Conservation (phyloP, 805 yeast species). For the Cyberlindnera xylosilytica region DNA sequence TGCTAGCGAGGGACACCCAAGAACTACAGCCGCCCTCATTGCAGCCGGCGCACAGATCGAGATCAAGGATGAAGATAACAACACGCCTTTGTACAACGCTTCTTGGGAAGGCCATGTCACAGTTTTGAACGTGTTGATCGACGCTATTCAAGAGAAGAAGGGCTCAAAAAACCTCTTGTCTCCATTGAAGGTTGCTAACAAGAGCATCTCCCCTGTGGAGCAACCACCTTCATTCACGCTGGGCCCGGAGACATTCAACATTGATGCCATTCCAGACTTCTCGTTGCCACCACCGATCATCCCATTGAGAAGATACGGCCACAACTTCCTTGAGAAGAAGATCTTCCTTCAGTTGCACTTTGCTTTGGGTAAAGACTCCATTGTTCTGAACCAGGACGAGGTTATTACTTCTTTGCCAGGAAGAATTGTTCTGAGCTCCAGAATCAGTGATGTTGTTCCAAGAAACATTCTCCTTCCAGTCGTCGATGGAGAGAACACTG, state of each 20-base stretch:
- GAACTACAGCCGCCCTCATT: conserved; percentile 67
- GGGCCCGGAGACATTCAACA: conserved; percentile 33
- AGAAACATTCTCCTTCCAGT: conserved; percentile 80
- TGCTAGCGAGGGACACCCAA: conserved; percentile 76
- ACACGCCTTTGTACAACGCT: conserved; percentile 81
- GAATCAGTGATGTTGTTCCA: conserved; percentile 78
- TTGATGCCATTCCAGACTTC: conserved; percentile 84
- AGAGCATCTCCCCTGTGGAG: conserved; percentile 8
- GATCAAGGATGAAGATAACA: conserved; percentile 74
- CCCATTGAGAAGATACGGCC: conserved; percentile 92
- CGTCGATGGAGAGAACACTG: conserved; percentile 48
- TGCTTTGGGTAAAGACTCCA: conserved; percentile 44
- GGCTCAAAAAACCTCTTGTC: conserved; percentile 20
- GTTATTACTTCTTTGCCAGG: conserved; percentile 58
- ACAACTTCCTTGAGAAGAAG: conserved; percentile 88
- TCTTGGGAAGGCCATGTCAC: conserved; percentile 90
- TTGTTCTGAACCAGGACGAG: conserved; percentile 40
- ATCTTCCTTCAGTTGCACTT: conserved; percentile 77
- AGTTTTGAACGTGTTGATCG: conserved; percentile 69
- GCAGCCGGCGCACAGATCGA: conserved; percentile 68
- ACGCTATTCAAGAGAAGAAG: conserved; percentile 24
- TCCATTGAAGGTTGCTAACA: conserved; percentile 21
- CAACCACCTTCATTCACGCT: conserved; percentile 23
- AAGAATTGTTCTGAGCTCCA: conserved; percentile 77
- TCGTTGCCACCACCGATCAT: conserved; percentile 94